phyloP scores from a whole-genome alignment of 176 grass and related monocot species.

The Aegilops longissima region DNA sequence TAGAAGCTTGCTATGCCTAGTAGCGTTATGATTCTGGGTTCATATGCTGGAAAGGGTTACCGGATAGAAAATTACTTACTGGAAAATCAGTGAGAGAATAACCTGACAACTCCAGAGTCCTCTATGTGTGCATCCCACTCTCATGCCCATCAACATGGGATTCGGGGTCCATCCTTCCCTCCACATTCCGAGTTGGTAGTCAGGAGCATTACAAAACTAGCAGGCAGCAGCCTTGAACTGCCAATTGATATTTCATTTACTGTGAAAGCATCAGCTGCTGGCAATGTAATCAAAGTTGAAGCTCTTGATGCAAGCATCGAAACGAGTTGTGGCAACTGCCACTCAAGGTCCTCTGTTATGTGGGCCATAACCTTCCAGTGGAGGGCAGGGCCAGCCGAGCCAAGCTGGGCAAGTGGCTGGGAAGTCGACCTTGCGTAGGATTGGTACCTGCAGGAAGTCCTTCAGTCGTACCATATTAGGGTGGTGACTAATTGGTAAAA shows the following conservation, averaged over 20 bases:
- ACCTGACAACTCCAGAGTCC: neutral
- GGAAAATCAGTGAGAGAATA: no score
- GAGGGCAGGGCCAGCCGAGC: neutral
- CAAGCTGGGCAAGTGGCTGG: neutral
- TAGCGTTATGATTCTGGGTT: neutral
- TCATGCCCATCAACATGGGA: neutral
- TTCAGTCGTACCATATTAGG: no score
- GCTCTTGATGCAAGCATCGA: no score
- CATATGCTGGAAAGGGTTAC: neutral
- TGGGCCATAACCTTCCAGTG: neutral
- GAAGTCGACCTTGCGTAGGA: no score
- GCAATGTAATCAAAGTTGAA: no score
- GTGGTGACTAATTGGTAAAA: no score
- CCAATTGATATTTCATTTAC: neutral
- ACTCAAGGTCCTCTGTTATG: no score
- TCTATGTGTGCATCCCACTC: neutral
- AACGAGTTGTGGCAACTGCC: no score
- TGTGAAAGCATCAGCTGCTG: no score
- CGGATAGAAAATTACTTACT: neutral
- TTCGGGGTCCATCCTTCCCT: neutral
- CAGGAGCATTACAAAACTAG: neutral
- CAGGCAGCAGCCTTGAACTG: slow-evolving; percentile 6
- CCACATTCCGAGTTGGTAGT: neutral
- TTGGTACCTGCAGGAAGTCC: no score
- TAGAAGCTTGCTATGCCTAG: neutral